phyloP scores from a whole-genome alignment of 164 flowering plant genomes.

The Stephania cephalantha region DNA sequence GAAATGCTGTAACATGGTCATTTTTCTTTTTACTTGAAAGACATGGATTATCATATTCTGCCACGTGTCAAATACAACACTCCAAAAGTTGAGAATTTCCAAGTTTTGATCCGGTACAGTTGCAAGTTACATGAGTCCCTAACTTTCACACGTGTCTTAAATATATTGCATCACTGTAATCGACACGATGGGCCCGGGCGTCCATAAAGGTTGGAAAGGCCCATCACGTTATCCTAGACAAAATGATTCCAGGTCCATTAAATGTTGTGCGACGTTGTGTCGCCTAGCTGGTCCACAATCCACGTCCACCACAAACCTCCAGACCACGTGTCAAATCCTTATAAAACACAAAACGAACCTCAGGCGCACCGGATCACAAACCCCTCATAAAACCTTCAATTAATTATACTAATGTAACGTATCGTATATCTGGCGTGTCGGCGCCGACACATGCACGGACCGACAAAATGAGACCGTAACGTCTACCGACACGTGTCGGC shows the following conservation, averaged over 20 bases:
- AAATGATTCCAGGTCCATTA: not conserved
- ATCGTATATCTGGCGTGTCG: constrained; percentile 8
- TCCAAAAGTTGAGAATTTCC: not conserved
- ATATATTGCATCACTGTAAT: not conserved
- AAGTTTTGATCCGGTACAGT: not conserved
- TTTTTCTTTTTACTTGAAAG: too few species aligned
- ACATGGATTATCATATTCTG: not conserved
- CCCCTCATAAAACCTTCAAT: not conserved
- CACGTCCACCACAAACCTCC: not conserved
- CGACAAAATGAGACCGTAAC: not conserved
- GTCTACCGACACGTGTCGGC: not conserved
- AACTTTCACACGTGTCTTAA: too few species aligned
- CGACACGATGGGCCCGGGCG: not conserved
- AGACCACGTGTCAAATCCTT: not conserved
- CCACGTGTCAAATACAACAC: not conserved
- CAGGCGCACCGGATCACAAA: not conserved
- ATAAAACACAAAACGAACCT: not conserved
- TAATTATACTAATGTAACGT: too few species aligned
- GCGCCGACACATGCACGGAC: constrained; percentile 5
- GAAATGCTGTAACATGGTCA: too few species aligned
- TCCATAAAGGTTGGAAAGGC: not conserved
- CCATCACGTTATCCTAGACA: not conserved
- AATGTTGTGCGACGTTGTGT: not conserved
- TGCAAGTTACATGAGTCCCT: not conserved
- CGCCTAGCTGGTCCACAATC: not conserved